A percentile compares a stretch with the other conserved stretches of the same genome.
Evolutionary conservation across 805 yeast species (phyloP).

Genomic region (Monosporozyma unispora): DNA sequence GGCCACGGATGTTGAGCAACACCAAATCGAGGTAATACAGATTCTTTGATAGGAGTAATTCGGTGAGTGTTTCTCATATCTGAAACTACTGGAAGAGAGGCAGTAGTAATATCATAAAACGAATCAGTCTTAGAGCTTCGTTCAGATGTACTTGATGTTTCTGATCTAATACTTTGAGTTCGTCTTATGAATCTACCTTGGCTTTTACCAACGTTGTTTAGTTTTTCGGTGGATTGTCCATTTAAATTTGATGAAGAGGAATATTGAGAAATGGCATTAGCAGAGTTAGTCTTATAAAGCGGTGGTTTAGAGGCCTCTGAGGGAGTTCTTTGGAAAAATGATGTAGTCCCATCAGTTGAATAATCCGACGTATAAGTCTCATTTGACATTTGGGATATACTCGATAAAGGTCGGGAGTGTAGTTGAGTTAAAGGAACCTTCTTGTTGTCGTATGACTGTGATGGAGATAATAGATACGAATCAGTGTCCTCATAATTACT

Average conservation of each 20-base stretch:
- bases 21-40: constrained; percentile 19
- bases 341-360: constrained; percentile 32
- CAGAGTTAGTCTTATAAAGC: not conserved
- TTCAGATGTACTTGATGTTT: constrained; percentile 33
- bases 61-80: constrained; percentile 1
- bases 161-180: constrained; percentile 31
- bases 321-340: constrained; percentile 5
- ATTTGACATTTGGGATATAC: constrained; percentile 42
- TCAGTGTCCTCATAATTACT: constrained; percentile 19
- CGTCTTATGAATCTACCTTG: constrained; percentile 23
- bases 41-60: constrained; percentile 11
- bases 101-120: constrained; percentile 32
- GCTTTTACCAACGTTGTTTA: not conserved
- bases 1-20: constrained; percentile 10
- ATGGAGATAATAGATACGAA: constrained; percentile 4
- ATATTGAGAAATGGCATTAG: constrained; percentile 6
- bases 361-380: constrained; percentile 43
- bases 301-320: constrained; percentile 4
- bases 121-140: constrained; percentile 34
- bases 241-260: constrained; percentile 13
- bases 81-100: constrained; percentile 18
- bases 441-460: constrained; percentile 10
- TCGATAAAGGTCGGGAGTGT: constrained; percentile 41
- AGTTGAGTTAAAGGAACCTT: constrained; percentile 8
- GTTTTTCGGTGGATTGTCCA: not conserved